phyloP scores from a whole-genome alignment of 2,329 filamentous ascomycete genomes.

The Daldinia eschscholtzii region DNA sequence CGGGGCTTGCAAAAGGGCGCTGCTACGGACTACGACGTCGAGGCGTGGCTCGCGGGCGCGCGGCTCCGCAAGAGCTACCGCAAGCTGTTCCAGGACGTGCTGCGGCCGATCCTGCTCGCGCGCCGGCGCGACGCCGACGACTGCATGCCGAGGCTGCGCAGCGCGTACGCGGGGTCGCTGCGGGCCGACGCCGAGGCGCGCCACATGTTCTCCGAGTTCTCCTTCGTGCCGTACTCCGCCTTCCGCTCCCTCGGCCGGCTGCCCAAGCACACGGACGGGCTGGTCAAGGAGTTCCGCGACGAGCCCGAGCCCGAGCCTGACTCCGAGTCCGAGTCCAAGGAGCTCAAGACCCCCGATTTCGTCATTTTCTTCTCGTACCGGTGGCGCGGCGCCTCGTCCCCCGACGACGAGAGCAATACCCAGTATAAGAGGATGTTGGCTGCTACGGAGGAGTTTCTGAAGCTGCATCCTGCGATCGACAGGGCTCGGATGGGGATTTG shows the following conservation, averaged over 20 bases:
- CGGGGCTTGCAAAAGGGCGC: slow-evolving; percentile 43
- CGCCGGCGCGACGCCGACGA: slow-evolving; percentile 27
- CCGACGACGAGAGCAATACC: slow-evolving; percentile 51
- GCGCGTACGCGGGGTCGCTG: slow-evolving; percentile 45
- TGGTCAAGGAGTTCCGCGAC: slow-evolving; percentile 13
- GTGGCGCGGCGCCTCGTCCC: slow-evolving; percentile 49
- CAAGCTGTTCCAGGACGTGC: slow-evolving; percentile 55
- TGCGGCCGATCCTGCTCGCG: slow-evolving; percentile 52
- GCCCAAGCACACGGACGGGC: slow-evolving; percentile 46
- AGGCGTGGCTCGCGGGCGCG: slow-evolving; percentile 43
- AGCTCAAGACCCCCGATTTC: slow-evolving; percentile 34
- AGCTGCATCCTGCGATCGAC: slow-evolving; percentile 44
- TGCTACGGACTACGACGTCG: slow-evolving; percentile 9
- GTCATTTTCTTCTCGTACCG: slow-evolving; percentile 56
- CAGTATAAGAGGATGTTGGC: slow-evolving; percentile 52
- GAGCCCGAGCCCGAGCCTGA: neutral
- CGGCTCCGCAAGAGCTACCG: slow-evolving; percentile 54
- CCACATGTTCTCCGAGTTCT: slow-evolving; percentile 48
- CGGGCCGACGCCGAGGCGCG: slow-evolving; percentile 44
- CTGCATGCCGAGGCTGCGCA: slow-evolving; percentile 43
- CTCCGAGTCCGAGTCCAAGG: slow-evolving; percentile 1
- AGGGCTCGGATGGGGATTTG: slow-evolving; percentile 47
- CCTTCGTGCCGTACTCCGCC: slow-evolving; percentile 49
- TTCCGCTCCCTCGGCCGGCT: slow-evolving; percentile 48
- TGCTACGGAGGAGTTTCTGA: slow-evolving; percentile 50